These are phyloP conservation scores for Hypoxylon sp. DNA, from an alignment of 2,329 filamentous ascomycete species.

Conservation along the genomic window DNA sequence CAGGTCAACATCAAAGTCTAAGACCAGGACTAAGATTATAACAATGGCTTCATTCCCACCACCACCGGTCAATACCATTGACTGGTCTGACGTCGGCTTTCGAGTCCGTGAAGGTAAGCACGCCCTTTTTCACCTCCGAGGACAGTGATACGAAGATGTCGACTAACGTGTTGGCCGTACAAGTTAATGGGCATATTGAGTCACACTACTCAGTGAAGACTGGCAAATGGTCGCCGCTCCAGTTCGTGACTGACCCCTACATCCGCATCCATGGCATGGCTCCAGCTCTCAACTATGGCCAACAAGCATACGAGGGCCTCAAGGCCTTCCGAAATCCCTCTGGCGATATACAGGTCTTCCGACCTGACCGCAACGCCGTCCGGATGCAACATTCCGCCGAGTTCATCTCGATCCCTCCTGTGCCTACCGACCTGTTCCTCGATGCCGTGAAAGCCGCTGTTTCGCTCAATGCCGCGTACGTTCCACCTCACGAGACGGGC, in stretches of 20 bases:
- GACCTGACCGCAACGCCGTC: constrained; percentile 83
- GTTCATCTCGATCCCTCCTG: constrained; percentile 84
- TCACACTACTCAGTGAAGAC: constrained; percentile 82
- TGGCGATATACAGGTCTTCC: constrained; percentile 85
- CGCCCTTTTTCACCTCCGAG: constrained; percentile 38
- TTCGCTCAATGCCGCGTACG: constrained; percentile 87
- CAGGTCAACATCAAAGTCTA: not conserved
- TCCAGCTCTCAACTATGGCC: constrained; percentile 94
- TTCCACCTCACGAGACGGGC: constrained; percentile 89
- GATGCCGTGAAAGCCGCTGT: constrained; percentile 84
- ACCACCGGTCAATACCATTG: constrained; percentile 82
- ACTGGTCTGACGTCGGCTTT: constrained; percentile 96
- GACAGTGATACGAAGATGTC: constrained; percentile 1
- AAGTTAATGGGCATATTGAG: constrained; percentile 96
- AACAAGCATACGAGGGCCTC: constrained; percentile 98
- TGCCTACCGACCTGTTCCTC: constrained; percentile 82
- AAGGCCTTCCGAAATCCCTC: constrained; percentile 89
- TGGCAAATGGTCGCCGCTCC: constrained; percentile 80
- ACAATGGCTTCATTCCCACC: constrained; percentile 76
- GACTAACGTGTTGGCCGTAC: not conserved
- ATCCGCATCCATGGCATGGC: constrained; percentile 95
- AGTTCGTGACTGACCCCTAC: constrained; percentile 85
- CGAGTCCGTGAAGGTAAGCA: constrained; percentile 84
- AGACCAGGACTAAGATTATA: not conserved
- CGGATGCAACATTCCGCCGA: constrained; percentile 88